Percentiles rank a stretch among this genome's conserved stretches.
These are phyloP conservation scores for Globisporangium radiosum DNA, from an alignment of 352 stramenopile species.

Conservation along the genomic window DNA sequence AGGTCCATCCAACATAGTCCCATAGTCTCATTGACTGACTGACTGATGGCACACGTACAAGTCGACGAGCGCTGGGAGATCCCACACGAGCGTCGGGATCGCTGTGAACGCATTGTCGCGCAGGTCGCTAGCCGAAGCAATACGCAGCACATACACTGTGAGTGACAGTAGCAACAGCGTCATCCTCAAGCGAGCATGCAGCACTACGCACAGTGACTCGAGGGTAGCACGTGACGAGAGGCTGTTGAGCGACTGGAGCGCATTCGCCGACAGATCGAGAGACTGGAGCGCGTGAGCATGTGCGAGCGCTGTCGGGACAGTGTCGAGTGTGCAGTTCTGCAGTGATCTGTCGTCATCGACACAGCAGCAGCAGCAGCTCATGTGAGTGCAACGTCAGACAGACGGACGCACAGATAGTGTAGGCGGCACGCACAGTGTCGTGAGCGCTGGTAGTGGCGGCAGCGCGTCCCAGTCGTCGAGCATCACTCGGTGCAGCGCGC, in stretches of 20 bases:
- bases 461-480: constrained; percentile 9
- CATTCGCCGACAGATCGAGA: neutral
- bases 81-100: constrained; percentile 7
- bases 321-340: too few relatives aligned
- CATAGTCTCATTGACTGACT: neutral
- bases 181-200: too few relatives aligned
- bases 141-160: neutral
- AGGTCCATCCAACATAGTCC: too few relatives aligned
- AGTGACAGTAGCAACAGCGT: too few relatives aligned
- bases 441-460: constrained; percentile 4
- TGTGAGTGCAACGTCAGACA: neutral
- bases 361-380: neutral
- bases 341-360: neutral
- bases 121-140: neutral
- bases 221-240: neutral
- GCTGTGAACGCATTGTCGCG: constrained; percentile 3
- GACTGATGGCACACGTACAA: constrained; percentile 7
- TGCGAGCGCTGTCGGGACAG: neutral
- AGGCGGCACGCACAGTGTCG: constrained; percentile 5
- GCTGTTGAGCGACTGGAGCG: constrained; percentile 2
- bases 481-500: neutral
- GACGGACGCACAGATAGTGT: constrained; percentile 3
- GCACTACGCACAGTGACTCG: constrained; percentile 1
- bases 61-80: neutral
- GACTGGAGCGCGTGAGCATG: neutral